phyloP scores from a whole-genome alignment of 2,329 filamentous ascomycete species.

The Thielaviopsis ethacetica region DNA sequence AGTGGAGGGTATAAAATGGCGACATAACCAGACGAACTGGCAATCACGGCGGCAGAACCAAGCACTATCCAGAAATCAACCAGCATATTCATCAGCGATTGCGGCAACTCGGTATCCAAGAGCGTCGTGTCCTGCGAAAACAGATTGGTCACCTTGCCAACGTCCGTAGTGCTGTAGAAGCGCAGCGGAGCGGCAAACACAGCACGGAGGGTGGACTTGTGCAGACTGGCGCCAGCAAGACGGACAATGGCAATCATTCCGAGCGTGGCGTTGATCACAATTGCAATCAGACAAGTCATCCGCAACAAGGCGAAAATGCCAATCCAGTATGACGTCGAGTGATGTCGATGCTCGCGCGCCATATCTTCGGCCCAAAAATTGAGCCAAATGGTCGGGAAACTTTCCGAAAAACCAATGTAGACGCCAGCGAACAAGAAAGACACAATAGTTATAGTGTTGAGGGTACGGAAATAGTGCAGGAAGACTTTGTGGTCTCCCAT shows the following conservation, averaged over 20 bases:
- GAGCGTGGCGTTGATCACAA: constrained; percentile 15
- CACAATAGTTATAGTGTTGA: constrained; percentile 9
- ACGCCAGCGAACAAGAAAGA: constrained; percentile 15
- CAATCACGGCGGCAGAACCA: constrained; percentile 32
- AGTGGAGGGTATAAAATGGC: constrained; percentile 34
- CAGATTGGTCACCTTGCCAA: constrained; percentile 25
- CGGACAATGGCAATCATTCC: constrained; percentile 18
- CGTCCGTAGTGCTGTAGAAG: constrained; percentile 27
- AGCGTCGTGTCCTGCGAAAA: constrained; percentile 30
- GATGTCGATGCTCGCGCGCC: not conserved
- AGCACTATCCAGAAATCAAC: constrained; percentile 18
- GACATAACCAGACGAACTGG: constrained; percentile 25
- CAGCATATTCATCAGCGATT: constrained; percentile 19
- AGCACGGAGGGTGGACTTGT: constrained; percentile 19
- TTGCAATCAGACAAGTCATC: not conserved
- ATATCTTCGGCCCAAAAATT: constrained; percentile 23
- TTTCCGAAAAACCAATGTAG: constrained; percentile 16
- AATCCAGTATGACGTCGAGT: not conserved
- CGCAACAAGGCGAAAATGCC: not conserved
- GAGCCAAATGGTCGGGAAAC: constrained; percentile 23
- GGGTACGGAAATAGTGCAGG: constrained; percentile 20
- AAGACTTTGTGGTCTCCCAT: constrained; percentile 21
- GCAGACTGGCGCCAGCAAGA: constrained; percentile 19
- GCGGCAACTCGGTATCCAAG: constrained; percentile 24
- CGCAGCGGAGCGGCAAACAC: constrained; percentile 23